Percentiles rank a stretch among this genome's conserved stretches.
Conservation (phyloP, 2,329 filamentous ascomycete genomes). For the Colletotrichum karsti region DNA sequence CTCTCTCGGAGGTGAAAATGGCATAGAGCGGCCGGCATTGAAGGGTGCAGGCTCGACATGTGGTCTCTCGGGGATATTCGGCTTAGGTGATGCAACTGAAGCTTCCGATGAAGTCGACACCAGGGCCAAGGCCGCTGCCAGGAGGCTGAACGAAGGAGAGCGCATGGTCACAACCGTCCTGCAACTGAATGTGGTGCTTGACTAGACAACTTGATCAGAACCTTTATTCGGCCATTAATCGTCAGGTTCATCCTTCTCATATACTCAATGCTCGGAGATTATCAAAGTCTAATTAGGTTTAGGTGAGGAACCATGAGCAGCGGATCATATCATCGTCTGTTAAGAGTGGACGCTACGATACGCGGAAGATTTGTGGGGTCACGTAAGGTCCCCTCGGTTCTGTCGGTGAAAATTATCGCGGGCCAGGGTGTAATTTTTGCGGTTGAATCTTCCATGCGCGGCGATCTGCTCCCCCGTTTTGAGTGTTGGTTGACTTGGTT, state of each 20-base stretch:
- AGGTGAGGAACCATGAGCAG: not conserved
- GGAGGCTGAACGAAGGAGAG: not conserved
- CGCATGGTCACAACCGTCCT: not conserved
- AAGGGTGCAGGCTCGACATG: conserved; percentile 15
- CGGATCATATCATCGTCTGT: not conserved
- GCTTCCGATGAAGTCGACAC: not conserved
- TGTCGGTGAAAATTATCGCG: conserved; percentile 18
- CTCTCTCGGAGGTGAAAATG: conserved; percentile 16
- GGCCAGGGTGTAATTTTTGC: not conserved
- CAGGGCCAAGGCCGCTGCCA: conserved; percentile 4
- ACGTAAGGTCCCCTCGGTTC: not conserved
- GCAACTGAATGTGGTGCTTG: not conserved
- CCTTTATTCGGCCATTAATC: not conserved
- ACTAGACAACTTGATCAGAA: not conserved
- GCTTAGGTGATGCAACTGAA: not conserved
- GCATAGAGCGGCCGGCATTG: conserved; percentile 14
- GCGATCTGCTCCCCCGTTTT: not conserved
- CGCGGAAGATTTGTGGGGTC: conserved; percentile 26
- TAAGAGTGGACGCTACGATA: conserved; percentile 5
- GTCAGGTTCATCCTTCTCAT: not conserved
- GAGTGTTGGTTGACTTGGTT: not conserved
- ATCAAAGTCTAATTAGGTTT: not conserved
- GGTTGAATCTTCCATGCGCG: not conserved
- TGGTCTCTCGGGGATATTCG: conserved; percentile 8
- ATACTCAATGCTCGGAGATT: not conserved